Base-by-base conservation (phyloP, 2,329 filamentous ascomycete species). In the Biscogniauxia sp. region DNA sequence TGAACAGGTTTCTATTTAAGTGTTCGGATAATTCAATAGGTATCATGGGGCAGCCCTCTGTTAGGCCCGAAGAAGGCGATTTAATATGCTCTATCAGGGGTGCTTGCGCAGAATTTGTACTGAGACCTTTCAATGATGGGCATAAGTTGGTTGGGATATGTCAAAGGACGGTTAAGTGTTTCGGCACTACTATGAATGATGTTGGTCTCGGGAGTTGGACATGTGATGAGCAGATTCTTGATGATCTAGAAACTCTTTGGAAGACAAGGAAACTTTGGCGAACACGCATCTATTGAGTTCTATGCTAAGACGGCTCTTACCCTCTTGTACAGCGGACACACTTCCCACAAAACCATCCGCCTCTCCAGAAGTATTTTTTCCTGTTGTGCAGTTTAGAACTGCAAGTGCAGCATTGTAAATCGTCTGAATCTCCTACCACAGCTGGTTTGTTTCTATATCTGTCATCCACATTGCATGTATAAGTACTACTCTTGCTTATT, bases 11-110 rank as follows among this genome's bases (percentile, higher is more conserved):
- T 25, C 5, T 64, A 1, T 62, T 64, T 49, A 50, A 54, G 1
- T 53, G 53, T 7, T 11, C 1, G 4, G 62, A 64, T 23, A 51
- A 32, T 15, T 62, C 60, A 2, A 51, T 64, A 8, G 62, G 62
- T 5, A 58, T 64, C 17, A 61, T 64, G 50, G 26, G 51, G 5
- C 62, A 64, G 37, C 25, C 26, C 3, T 13, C 23, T 11, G 23
- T 59, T 1, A 15, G 20, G 20, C 62, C 62, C 1, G 5, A 26
- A 3, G 15, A 32, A 19, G 53, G 45, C 8, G 62, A 64, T 26
- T n/a, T 56, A 13, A 50, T 64, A 41, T 62, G 57, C 51, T 57
- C 60, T 11, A 60, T 64, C 1, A 62, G 54, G 7, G 62, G 62
- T 5, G 58, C 54, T 20, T 60, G 54, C 13, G 55, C 50, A 15